Percentiles rank a stretch among this genome's conserved stretches.
These are phyloP conservation scores for Quercus phellos DNA, from an alignment of 331 rosid species.

Conservation along the genomic window DNA sequence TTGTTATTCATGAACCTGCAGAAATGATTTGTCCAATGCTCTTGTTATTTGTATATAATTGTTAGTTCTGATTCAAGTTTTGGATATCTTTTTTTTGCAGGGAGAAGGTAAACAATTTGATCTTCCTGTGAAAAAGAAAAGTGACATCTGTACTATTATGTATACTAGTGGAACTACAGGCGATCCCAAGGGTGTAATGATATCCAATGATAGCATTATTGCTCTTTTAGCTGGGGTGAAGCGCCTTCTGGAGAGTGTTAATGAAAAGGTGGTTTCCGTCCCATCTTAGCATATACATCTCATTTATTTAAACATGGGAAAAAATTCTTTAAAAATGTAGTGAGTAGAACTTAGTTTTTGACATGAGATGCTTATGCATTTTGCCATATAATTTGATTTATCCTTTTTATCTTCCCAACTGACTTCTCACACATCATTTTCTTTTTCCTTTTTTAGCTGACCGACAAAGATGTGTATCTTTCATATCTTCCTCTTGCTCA, in stretches of 20 bases:
- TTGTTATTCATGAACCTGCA: neutral
- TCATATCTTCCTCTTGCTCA: conserved; percentile 99
- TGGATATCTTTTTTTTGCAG: conserved; percentile 38
- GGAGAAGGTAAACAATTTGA: conserved; percentile 63
- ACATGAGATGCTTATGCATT: neutral
- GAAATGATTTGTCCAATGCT: conserved; percentile 2
- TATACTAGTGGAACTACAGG: conserved; percentile 98
- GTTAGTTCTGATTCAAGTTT: conserved; percentile 26
- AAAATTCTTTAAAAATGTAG: conserved; percentile 2
- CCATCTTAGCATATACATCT: conserved; percentile 16
- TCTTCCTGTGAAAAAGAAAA: conserved; percentile 72
- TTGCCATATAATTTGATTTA: conserved; percentile 11
- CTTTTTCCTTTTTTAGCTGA: conserved; percentile 45
- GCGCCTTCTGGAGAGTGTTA: conserved; percentile 57
- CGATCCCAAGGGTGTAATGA: conserved; percentile 93
- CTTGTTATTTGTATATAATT: conserved; percentile 15
- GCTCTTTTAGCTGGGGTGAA: conserved; percentile 77
- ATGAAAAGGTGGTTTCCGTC: conserved; percentile 52
- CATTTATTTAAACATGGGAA: conserved; percentile 12
- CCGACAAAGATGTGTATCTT: conserved; percentile 59
- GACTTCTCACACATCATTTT: conserved; percentile 6
- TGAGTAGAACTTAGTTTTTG: neutral
- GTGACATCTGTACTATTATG: conserved; percentile 92
- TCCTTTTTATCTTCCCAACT: neutral
- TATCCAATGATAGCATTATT: conserved; percentile 85